A percentile compares a stretch with the other conserved stretches of the same genome.
Evolutionary conservation across 2,329 filamentous ascomycete species (phyloP).

Genomic region (Bisporella sp.): DNA sequence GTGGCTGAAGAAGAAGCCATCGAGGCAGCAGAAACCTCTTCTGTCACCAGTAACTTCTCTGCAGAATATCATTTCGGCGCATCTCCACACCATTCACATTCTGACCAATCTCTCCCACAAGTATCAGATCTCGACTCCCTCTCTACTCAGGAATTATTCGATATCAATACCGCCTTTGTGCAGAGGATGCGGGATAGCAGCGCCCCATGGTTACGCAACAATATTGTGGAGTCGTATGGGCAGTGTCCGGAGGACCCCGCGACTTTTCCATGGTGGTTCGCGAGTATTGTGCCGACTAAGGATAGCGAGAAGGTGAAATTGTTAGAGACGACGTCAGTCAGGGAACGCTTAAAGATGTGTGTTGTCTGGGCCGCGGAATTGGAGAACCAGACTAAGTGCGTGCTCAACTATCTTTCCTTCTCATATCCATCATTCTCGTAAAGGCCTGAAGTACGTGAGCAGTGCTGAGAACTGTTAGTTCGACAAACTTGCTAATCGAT

Average conservation of each 20-base stretch:
- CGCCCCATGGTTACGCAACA: constrained; percentile 67
- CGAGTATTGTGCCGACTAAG: constrained; percentile 68
- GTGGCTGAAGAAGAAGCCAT: constrained; percentile 71
- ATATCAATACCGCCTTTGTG: constrained; percentile 61
- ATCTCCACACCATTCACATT: constrained; percentile 11
- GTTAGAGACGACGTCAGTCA: constrained; percentile 65
- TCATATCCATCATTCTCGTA: background rate
- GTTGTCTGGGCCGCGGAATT: constrained; percentile 65
- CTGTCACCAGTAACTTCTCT: constrained; percentile 11
- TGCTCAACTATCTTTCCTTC: constrained; percentile 8
- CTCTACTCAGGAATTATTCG: constrained; percentile 64
- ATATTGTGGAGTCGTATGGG: constrained; percentile 69
- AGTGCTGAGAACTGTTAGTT: background rate
- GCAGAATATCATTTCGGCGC: constrained; percentile 14
- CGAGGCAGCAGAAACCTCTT: constrained; percentile 58
- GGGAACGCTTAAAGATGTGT: constrained; percentile 77
- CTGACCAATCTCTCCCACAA: background rate
- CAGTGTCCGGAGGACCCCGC: constrained; percentile 67
- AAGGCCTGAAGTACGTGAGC: background rate
- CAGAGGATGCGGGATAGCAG: constrained; percentile 59
- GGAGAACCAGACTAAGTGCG: constrained; percentile 15
- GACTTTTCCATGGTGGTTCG: constrained; percentile 86
- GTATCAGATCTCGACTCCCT: constrained; percentile 27
- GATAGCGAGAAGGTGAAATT: constrained; percentile 76
- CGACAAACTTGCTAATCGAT: background rate